Evolutionary conservation across 257 asterid genomes (phyloP), one percentile per base, ranked within the genome.

Genomic region (Agastache rugosa): DNA sequence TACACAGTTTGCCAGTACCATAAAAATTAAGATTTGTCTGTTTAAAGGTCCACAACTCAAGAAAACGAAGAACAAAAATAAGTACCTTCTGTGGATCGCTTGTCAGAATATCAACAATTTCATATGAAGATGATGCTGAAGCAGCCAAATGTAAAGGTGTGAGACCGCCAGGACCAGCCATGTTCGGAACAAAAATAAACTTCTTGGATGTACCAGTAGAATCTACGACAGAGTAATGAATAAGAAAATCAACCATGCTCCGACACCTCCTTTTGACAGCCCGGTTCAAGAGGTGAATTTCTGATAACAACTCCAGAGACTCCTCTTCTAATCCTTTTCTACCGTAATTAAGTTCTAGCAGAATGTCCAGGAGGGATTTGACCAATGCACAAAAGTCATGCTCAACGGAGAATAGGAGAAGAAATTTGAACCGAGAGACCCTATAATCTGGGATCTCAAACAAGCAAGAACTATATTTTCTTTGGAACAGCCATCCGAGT

Each of bases 101-200:
- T 12, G 96, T 90, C 42, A 92, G 83, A 69, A 88, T 84, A 77
- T 90, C 96, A 68, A 92, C 87, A n/a, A 88, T 73, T 35, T 86
- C 89, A 23, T 83, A 90, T 1, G 96, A 84, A 54, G 78, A 82
- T 16, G 90, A 79, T 22, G 84, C 76, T 60, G 81, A 88, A 80
- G 98, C 98, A 76, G 91, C 97, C 83, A 92, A 73, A 80, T 92
- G 98, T 64, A 92, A 73, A 74, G 98, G 97, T 58, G 97, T 90
- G 80, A 90, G 25, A 23, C 98, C 98, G 68, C 98, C 97, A 61
- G 96, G 94, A 73, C 98, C 97, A 29, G 87, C 86, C 83, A 80
- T 61, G 75, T 86, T 75, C 16, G 98, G 91, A n/a, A 62, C 67
- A 73, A 92, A 92, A 50, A 92, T 76, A 55, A 69, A 87, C 68